These are phyloP conservation scores for Scenedesmus sp. DNA, from an alignment of 163 green algal genomes.

Conservation along the genomic window DNA sequence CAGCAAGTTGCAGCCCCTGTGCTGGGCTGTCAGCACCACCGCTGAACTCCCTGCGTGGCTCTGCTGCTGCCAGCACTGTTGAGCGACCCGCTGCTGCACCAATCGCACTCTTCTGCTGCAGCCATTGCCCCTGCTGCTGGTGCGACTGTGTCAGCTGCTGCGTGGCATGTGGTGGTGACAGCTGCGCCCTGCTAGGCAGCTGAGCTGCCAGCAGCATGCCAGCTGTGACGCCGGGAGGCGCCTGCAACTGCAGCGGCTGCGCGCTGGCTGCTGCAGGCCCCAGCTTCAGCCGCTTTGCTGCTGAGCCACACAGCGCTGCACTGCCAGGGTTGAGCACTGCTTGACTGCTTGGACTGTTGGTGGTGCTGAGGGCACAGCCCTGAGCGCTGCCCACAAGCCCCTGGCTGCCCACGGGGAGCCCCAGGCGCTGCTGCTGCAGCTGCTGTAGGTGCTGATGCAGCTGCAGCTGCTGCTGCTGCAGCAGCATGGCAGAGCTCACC, in stretches of 20 bases:
- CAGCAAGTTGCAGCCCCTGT: not conserved
- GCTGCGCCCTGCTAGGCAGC: not conserved
- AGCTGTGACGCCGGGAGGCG: not conserved
- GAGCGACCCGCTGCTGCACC: not conserved
- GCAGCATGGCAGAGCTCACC: not conserved
- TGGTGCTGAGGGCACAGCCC: not conserved
- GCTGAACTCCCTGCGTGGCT: not conserved
- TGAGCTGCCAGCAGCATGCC: not conserved
- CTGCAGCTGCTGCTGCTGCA: conserved; percentile 16
- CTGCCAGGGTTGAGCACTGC: not conserved
- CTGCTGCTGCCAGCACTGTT: not conserved
- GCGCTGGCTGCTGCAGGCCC: not conserved
- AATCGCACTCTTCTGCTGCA: not conserved
- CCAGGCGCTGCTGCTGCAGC: not conserved
- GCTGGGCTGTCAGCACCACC: not conserved
- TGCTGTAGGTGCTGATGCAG: not conserved
- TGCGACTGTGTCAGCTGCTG: not conserved
- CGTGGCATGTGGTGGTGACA: not conserved
- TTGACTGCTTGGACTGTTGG: not conserved
- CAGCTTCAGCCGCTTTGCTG: not conserved
- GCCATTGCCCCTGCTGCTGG: not conserved
- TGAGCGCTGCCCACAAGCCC: not conserved
- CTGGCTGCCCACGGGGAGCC: not conserved
- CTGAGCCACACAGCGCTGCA: not conserved
- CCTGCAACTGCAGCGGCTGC: not conserved